Evolutionary conservation across 306 rosid genomes (phyloP), one percentile per base, ranked within the genome.

Genomic region (Medicago truncatula): DNA sequence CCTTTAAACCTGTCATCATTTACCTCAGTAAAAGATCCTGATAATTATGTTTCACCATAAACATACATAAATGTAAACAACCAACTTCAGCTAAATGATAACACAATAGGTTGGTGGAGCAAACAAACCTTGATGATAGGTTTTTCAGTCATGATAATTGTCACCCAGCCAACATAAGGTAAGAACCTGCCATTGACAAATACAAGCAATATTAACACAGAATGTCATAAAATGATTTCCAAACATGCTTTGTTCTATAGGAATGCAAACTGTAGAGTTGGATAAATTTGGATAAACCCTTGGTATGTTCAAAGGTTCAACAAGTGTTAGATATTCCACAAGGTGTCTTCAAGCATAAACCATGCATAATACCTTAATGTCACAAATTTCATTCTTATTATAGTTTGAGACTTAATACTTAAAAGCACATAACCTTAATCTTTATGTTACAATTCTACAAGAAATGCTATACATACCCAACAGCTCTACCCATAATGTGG

Each of bases 401-500:
- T 40, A 67, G 47, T 56, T 16, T 9, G 41, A 79, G 56, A 56
- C 36, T 40, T 31, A 31, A 64, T 50, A 56, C 36, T 40, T 31
- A 50, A 70, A 50, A 20, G 36, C 73, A 28, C 39, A 59, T 50
- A 54, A 36, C 61, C 53, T 62, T 58, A 54, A 21, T 59, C 66
- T 53, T 31, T 36, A 44, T 39, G 18, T 74, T n/a, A 28, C 46
- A 65, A 61, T 61, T 25, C 20, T 11, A 58, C 50, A 68, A 73
- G 10, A 76, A 69, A 65, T 65, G 68, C 68, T 64, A 83, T 80
- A 93, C 98, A 83, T 80, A 93, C 98, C 98, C 98, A 1, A 91
- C 90, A 28, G 98, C 98, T 91, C 96, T 89, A 16, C 98, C 98
- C 97, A 93, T 93, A 66, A 93, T 91, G 78, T 93, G 98, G 81